Conservation (phyloP, 2,329 filamentous ascomycete species). For the Pseudopithomyces chartarum region DNA sequence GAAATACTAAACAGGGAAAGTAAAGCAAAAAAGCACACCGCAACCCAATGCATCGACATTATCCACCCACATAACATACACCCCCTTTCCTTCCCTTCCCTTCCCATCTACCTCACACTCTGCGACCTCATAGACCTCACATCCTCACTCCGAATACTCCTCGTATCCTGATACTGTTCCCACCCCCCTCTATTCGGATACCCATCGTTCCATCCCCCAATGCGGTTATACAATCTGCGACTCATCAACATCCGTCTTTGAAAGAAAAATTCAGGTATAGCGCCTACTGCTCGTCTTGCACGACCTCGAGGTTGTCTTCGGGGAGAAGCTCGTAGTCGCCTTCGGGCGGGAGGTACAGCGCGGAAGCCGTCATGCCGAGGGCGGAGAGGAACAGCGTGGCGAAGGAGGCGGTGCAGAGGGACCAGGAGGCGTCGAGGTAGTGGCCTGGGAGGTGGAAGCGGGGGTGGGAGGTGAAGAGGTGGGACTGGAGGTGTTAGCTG, state of each 20-base stretch:
- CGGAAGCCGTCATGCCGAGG: constrained; percentile 67
- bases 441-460: constrained; percentile 79
- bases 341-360: constrained; percentile 74
- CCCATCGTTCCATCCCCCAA: constrained; percentile 42
- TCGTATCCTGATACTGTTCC: constrained; percentile 17
- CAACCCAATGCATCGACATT: not conserved
- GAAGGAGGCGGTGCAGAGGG: constrained; percentile 68
- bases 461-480: constrained; percentile 80
- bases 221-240: constrained; percentile 38
- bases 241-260: constrained; percentile 20
- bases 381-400: constrained; percentile 58
- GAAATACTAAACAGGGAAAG: not conserved
- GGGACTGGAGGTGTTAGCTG: constrained; percentile 61
- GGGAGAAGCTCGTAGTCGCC: constrained; percentile 84
- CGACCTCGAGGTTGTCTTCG: constrained; percentile 27
- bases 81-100: not conserved
- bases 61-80: not conserved
- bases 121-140: not conserved
- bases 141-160: constrained; percentile 3
- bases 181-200: constrained; percentile 22
- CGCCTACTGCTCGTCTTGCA: constrained; percentile 42
- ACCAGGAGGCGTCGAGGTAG: constrained; percentile 79
- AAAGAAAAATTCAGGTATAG: not conserved
- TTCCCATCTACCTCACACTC: not conserved
- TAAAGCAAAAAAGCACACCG: not conserved